Evolutionary conservation across 768 basidiomycete species (phyloP).

Genomic region (Boletus coccyginus): DNA sequence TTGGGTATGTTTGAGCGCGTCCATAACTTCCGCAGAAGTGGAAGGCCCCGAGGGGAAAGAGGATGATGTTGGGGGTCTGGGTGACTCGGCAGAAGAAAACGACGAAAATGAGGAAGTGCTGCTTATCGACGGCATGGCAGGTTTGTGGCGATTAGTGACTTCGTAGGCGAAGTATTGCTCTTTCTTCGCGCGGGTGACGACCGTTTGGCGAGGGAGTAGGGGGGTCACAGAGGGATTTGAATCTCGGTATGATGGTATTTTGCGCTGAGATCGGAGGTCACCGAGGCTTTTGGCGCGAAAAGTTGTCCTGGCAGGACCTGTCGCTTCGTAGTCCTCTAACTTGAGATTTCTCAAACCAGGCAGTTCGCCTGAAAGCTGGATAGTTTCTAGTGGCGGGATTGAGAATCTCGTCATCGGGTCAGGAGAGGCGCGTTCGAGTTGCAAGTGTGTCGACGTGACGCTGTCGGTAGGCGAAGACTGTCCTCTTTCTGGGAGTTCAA

Average conservation of each 20-base stretch:
- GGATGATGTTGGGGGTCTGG: slow-evolving; percentile 42
- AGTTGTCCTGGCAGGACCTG: slow-evolving; percentile 27
- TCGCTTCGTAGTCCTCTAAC: slow-evolving; percentile 23
- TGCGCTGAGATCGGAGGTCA: slow-evolving; percentile 42
- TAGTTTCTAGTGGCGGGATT: slow-evolving; percentile 4
- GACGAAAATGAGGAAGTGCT: slow-evolving; percentile 73
- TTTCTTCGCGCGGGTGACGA: slow-evolving; percentile 32
- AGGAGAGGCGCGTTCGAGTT: slow-evolving; percentile 13
- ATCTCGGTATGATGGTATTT: slow-evolving; percentile 34
- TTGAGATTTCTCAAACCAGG: slow-evolving; percentile 34
- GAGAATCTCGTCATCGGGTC: slow-evolving; percentile 14
- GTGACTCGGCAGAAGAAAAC: slow-evolving; percentile 60
- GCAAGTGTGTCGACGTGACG: slow-evolving; percentile 15
- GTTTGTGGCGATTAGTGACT: slow-evolving; percentile 39
- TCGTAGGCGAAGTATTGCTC: slow-evolving; percentile 39
- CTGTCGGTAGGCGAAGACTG: slow-evolving; percentile 29
- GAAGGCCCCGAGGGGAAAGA: slow-evolving; percentile 72
- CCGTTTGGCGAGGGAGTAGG: slow-evolving; percentile 33
- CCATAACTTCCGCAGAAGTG: slow-evolving; percentile 64
- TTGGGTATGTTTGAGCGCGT: slow-evolving; percentile 78
- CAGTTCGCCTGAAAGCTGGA: slow-evolving; percentile 8
- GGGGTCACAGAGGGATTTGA: slow-evolving; percentile 35
- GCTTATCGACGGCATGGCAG: slow-evolving; percentile 53
- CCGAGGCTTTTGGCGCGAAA: slow-evolving; percentile 52
- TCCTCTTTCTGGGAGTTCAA: slow-evolving; percentile 58